phyloP scores from a whole-genome alignment of 306 rosid genomes.

The Cyclanthera cordifolia region DNA sequence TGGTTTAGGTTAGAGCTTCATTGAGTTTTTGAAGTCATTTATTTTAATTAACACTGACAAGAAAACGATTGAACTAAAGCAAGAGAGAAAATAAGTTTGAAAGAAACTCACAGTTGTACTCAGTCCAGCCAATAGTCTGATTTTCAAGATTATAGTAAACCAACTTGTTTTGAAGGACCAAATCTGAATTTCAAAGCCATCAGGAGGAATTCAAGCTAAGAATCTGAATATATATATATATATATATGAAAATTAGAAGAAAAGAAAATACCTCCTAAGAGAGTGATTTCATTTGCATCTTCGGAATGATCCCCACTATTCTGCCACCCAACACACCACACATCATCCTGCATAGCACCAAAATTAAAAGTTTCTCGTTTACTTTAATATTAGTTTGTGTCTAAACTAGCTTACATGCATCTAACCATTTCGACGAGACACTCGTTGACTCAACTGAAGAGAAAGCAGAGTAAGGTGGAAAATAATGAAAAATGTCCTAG shows the following conservation, averaged over 20 bases:
- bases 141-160: constrained; percentile 16
- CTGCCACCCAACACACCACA: constrained; percentile 19
- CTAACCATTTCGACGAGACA: too few relatives aligned
- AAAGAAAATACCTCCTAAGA: constrained; percentile 16
- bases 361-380: background rate
- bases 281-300: constrained; percentile 3
- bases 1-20: background rate
- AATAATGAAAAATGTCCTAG: too few relatives aligned
- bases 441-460: too few relatives aligned
- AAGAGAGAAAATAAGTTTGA: too few relatives aligned
- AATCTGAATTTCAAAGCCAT: constrained; percentile 11
- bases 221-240: background rate
- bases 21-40: background rate
- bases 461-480: too few relatives aligned
- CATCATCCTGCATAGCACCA: constrained; percentile 8
- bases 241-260: background rate
- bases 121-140: constrained; percentile 20
- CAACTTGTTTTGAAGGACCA: constrained; percentile 20
- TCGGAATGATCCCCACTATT: constrained; percentile 10
- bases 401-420: too few relatives aligned
- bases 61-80: background rate
- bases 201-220: background rate
- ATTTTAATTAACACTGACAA: background rate
- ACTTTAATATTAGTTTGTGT: too few relatives aligned
- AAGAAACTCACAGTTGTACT: constrained; percentile 14